These are phyloP conservation scores for Botrytis aclada DNA, from an alignment of 2,329 filamentous ascomycete species.

Conservation along the genomic window DNA sequence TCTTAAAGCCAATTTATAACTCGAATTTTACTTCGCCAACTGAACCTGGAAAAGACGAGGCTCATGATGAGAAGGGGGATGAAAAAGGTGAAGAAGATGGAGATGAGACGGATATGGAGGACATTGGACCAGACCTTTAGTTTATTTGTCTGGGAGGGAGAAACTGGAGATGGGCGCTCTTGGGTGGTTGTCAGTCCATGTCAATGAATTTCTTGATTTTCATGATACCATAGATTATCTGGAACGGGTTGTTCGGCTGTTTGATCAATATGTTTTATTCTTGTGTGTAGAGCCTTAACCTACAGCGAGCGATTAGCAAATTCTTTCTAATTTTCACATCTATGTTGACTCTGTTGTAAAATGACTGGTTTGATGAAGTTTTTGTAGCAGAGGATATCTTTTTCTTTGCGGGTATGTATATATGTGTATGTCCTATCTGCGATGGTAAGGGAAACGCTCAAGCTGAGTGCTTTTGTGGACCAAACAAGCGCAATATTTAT, in stretches of 20 bases:
- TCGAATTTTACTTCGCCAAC: conserved; percentile 3
- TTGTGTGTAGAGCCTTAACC: not conserved
- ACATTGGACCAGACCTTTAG: not conserved
- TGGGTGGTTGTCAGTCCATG: not conserved
- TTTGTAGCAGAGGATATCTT: not conserved
- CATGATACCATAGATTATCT: not conserved
- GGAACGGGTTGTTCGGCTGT: not conserved
- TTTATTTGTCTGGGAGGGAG: not conserved
- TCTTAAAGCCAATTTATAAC: conserved; percentile 18
- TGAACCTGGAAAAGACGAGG: not conserved
- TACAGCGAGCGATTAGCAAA: not conserved
- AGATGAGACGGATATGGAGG: not conserved
- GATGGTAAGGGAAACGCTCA: not conserved
- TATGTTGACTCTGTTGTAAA: not conserved
- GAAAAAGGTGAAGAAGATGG: not conserved
- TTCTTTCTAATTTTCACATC: not conserved
- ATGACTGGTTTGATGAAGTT: not conserved
- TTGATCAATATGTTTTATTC: not conserved
- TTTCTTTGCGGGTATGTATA: not conserved
- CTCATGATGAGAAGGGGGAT: not conserved
- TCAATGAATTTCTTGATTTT: not conserved
- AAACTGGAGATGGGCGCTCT: not conserved
- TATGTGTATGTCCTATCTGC: not conserved
- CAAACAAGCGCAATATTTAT: not conserved
- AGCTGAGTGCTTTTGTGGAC: not conserved